phyloP scores from a whole-genome alignment of 306 rosid genomes.

The Fragaria iinumae region DNA sequence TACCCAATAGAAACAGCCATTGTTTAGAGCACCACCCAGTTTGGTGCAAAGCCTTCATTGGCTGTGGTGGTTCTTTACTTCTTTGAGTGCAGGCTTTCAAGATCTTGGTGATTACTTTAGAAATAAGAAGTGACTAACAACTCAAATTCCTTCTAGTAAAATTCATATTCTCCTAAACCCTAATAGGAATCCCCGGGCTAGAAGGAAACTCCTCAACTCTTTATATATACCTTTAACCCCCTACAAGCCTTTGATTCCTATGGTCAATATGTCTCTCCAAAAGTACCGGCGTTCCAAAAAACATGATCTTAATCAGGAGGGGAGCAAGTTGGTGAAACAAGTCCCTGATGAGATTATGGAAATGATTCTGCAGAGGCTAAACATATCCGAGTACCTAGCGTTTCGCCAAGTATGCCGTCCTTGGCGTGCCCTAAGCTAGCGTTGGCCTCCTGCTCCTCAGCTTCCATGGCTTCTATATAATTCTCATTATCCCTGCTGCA shows the following conservation, averaged over 20 bases:
- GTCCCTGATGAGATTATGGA: background rate
- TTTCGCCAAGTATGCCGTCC: background rate
- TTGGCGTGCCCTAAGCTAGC: background rate
- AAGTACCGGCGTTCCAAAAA: background rate
- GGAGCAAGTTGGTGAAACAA: background rate
- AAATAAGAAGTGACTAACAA: no score
- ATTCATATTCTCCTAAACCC: background rate
- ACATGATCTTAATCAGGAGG: background rate
- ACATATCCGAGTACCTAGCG: background rate
- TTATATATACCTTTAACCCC: background rate
- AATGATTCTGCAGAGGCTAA: background rate
- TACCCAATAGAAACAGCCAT: background rate
- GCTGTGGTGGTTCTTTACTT: background rate
- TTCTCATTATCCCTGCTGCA: background rate
- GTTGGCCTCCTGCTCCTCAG: background rate
- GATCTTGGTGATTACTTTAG: no score
- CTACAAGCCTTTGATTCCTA: background rate
- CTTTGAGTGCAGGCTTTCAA: no score
- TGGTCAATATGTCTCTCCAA: background rate
- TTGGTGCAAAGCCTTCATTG: background rate
- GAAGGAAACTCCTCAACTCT: background rate
- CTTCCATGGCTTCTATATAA: background rate
- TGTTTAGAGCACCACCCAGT: no score
- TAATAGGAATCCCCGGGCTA: background rate
- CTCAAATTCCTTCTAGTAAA: background rate